These are phyloP conservation scores for Rubus idaeus DNA, from an alignment of 306 rosid genomes.

Conservation along the genomic window DNA sequence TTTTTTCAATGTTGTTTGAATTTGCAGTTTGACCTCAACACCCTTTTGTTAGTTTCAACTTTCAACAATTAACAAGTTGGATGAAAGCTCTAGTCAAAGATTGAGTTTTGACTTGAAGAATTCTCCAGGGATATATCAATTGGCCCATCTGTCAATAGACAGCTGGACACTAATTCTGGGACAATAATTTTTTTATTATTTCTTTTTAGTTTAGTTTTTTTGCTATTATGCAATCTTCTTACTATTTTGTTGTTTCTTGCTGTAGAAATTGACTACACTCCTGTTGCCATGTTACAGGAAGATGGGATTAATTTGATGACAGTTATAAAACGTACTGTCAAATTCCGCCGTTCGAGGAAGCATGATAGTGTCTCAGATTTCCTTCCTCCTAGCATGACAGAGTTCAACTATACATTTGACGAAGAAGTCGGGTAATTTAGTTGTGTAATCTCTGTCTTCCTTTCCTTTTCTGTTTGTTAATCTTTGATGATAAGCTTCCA, in stretches of 20 bases:
- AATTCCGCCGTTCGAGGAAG: constrained; percentile 69
- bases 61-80: neutral
- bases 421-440: constrained; percentile 58
- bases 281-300: constrained; percentile 59
- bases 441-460: neutral
- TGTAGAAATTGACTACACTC: neutral
- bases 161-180: neutral
- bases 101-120: neutral
- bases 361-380: constrained; percentile 53
- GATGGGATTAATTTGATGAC: constrained; percentile 79
- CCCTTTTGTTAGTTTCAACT: neutral
- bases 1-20: neutral
- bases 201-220: neutral
- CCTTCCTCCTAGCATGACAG: constrained; percentile 72
- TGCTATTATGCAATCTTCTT: neutral
- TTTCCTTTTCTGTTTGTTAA: neutral
- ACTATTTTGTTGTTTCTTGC: neutral
- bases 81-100: neutral
- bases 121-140: neutral
- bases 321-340: constrained; percentile 68
- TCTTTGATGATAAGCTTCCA: neutral
- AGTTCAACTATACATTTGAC: constrained; percentile 52
- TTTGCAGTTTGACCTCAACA: neutral
- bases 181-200: neutral
- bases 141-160: neutral